Percentiles rank a stretch among this genome's conserved stretches.
Conservation (phyloP, 441 rosid species). For the Codiaeum variegatum region DNA sequence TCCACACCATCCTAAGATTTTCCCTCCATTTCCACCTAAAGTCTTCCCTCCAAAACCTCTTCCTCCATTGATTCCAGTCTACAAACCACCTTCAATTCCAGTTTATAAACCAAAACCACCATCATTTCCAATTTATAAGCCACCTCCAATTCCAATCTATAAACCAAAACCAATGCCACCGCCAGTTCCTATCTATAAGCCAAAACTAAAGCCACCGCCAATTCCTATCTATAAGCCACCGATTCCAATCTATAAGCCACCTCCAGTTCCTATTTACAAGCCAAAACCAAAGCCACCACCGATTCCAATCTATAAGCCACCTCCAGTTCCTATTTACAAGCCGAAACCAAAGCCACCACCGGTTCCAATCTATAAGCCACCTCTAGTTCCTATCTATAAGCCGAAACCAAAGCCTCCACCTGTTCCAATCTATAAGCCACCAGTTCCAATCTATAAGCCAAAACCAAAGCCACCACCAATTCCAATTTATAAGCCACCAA, state of each 20-base stretch:
- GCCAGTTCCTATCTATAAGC: neutral
- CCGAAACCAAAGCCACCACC: slow-evolving; percentile 15
- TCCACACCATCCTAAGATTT: neutral
- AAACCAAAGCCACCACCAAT: slow-evolving; percentile 18
- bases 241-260: slow-evolving; percentile 6
- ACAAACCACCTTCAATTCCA: slow-evolving; percentile 7
- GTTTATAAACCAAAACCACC: slow-evolving; percentile 13
- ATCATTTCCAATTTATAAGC: neutral
- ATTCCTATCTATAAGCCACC: slow-evolving; percentile 5
- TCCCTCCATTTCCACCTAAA: slow-evolving; percentile 21
- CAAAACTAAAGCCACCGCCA: slow-evolving; percentile 8
- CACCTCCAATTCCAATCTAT: slow-evolving; percentile 13
- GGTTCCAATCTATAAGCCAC: neutral
- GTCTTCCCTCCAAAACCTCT: slow-evolving; percentile 18
- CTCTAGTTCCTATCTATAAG: neutral
- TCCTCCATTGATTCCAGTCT: slow-evolving; percentile 10
- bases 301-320: slow-evolving; percentile 13
- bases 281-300: slow-evolving; percentile 20
- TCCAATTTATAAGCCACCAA: neutral
- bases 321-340: slow-evolving; percentile 10
- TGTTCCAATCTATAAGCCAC: slow-evolving; percentile 29
- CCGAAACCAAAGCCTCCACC: slow-evolving; percentile 27
- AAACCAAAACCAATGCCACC: slow-evolving; percentile 12
- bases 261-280: slow-evolving; percentile 19
- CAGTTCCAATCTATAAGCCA: neutral